phyloP scores from a whole-genome alignment of 2,329 filamentous ascomycete species.

The Aureobasidium vineae region DNA sequence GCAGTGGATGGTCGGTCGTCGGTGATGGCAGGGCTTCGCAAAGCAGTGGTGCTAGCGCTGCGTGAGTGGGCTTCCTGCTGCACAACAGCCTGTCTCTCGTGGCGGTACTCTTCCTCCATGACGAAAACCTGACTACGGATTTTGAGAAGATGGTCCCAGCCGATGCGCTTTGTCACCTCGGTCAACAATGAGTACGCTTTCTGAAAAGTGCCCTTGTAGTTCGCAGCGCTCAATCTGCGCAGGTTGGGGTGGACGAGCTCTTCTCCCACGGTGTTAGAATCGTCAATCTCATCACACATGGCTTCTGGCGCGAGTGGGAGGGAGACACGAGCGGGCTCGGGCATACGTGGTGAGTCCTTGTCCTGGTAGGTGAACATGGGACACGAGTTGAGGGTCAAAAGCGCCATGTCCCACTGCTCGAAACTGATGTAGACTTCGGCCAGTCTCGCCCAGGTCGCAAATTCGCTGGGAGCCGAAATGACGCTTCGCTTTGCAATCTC shows the following conservation, averaged over 20 bases:
- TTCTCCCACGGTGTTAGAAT: slow-evolving; percentile 73
- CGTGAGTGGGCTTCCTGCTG: slow-evolving; percentile 53
- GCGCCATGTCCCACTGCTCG: slow-evolving; percentile 94
- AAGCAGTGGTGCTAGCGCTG: slow-evolving; percentile 74
- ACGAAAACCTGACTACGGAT: slow-evolving; percentile 97
- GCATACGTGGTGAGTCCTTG: slow-evolving; percentile 93
- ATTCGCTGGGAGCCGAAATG: slow-evolving; percentile 92
- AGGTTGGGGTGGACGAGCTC: slow-evolving; percentile 87
- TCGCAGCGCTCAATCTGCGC: slow-evolving; percentile 78
- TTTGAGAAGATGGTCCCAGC: slow-evolving; percentile 93
- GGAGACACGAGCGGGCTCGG: slow-evolving; percentile 82
- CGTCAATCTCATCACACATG: slow-evolving; percentile 92
- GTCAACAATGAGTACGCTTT: slow-evolving; percentile 93
- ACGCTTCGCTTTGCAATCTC: slow-evolving; percentile 94
- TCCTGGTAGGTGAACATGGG: slow-evolving; percentile 99
- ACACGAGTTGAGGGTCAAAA: slow-evolving; percentile 95
- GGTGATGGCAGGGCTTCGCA: slow-evolving; percentile 59
- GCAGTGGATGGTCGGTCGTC: slow-evolving; percentile 39
- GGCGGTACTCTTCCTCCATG: slow-evolving; percentile 98
- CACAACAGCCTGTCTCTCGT: slow-evolving; percentile 61
- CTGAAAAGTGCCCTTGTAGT: slow-evolving; percentile 92
- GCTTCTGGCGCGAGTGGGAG: slow-evolving; percentile 87
- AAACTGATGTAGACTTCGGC: slow-evolving; percentile 91
- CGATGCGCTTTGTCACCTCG: slow-evolving; percentile 93
- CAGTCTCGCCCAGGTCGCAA: slow-evolving; percentile 91